These are phyloP conservation scores for Phytophthora citricola DNA, from an alignment of 352 stramenopile species.

Conservation along the genomic window DNA sequence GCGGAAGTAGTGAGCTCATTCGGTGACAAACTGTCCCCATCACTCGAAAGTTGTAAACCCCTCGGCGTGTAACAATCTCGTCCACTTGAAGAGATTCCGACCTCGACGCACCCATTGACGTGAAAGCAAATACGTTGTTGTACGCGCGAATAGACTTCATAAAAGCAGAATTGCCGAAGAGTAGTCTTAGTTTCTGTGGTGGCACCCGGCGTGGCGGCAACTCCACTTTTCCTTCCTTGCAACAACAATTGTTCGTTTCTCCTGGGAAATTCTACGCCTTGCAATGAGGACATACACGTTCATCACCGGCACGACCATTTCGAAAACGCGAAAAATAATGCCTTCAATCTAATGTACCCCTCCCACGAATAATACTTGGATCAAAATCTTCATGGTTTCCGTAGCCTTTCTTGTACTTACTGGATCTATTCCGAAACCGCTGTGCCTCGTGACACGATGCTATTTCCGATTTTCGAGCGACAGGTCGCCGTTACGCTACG, in stretches of 20 bases:
- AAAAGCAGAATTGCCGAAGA: not conserved
- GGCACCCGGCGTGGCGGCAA: not conserved
- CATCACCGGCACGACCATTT: not conserved
- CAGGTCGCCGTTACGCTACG: no score
- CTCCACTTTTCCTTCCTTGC: not conserved
- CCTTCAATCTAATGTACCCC: not conserved
- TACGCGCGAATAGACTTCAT: conserved; percentile 9
- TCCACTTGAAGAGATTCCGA: not conserved
- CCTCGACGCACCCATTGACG: not conserved
- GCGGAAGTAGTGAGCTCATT: not conserved
- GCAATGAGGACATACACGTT: not conserved
- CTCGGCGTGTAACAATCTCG: not conserved
- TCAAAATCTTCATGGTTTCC: not conserved
- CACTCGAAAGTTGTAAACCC: conserved; percentile 6
- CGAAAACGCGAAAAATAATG: not conserved
- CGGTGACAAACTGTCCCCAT: conserved; percentile 4
- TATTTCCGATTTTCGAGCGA: no score
- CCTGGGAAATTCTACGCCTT: not conserved
- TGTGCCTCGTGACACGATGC: no score
- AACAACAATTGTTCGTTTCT: not conserved
- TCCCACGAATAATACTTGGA: not conserved
- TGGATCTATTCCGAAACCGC: not conserved
- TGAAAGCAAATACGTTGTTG: conserved; percentile 28
- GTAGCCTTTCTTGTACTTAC: not conserved
- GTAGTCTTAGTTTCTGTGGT: not conserved